Percentiles rank a stretch among this genome's conserved stretches.
Evolutionary conservation across 2,329 filamentous ascomycete genomes (phyloP).

Genomic region (Nothopassalora personata): DNA sequence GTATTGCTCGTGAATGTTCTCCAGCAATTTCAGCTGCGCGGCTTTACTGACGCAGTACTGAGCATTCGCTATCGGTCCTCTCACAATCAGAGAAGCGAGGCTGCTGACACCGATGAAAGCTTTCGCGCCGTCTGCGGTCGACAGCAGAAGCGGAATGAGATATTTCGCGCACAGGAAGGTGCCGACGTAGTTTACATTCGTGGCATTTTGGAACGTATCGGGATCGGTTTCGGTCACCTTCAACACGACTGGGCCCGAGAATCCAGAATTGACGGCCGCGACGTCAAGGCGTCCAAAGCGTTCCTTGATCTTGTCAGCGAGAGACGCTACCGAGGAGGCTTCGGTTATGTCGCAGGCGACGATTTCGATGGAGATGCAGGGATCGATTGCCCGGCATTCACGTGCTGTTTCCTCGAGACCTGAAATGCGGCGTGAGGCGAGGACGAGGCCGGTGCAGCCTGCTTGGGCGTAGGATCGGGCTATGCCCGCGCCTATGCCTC

Average conservation of each 20-base stretch:
- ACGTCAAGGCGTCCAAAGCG: constrained; percentile 25
- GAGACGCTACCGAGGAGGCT: constrained; percentile 12
- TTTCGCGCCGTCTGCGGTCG: constrained; percentile 19
- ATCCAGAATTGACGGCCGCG: constrained; percentile 25
- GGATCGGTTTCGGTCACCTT: constrained; percentile 23
- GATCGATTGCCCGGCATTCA: constrained; percentile 24
- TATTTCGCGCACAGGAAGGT: constrained; percentile 28
- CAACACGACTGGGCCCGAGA: constrained; percentile 17
- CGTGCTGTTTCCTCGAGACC: constrained; percentile 28
- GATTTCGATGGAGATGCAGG: constrained; percentile 26
- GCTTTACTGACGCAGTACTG: constrained; percentile 37
- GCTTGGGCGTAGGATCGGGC: constrained; percentile 34
- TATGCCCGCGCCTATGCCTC: constrained; percentile 35
- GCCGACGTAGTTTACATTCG: constrained; percentile 28
- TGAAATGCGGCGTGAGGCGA: constrained; percentile 30
- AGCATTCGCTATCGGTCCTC: constrained; percentile 38
- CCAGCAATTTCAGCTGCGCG: constrained; percentile 36
- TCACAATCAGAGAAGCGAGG: constrained; percentile 30
- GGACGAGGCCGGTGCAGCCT: constrained; percentile 31
- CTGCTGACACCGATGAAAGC: constrained; percentile 34
- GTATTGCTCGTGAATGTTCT: constrained; percentile 37
- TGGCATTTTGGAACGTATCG: constrained; percentile 19
- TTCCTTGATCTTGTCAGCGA: constrained; percentile 14
- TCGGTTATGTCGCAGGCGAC: constrained; percentile 25
- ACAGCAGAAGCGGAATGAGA: constrained; percentile 23